Conservation (phyloP, 2,329 filamentous ascomycete species). For the Aspergillus tanneri region DNA sequence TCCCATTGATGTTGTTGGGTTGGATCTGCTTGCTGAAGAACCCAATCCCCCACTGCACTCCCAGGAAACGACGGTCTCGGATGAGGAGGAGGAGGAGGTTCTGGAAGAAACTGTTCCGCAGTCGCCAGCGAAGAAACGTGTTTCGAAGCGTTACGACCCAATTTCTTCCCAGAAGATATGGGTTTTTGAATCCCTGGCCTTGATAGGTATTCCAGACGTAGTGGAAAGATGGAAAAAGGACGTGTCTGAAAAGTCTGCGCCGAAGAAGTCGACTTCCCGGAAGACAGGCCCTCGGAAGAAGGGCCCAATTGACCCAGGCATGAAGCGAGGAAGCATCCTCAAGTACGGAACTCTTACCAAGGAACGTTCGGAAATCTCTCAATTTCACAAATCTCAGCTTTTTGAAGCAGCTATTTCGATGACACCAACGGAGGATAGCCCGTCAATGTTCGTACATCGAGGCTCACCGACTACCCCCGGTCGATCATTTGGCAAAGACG, state of each 20-base stretch:
- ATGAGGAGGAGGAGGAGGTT: conserved; percentile 34
- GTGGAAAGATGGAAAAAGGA: conserved; percentile 63
- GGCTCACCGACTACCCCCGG: conserved; percentile 7
- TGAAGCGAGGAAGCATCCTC: conserved; percentile 43
- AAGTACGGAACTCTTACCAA: conserved; percentile 44
- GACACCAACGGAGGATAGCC: conserved; percentile 14
- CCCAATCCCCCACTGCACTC: conserved; percentile 55
- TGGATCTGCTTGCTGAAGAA: conserved; percentile 72
- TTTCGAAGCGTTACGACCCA: conserved; percentile 59
- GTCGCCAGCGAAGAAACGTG: conserved; percentile 26
- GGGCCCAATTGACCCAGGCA: conserved; percentile 40
- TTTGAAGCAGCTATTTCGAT: conserved; percentile 29
- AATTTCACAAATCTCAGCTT: conserved; percentile 30
- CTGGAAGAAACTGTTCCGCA: conserved; percentile 26
- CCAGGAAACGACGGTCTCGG: conserved; percentile 29
- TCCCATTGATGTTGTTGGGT: conserved; percentile 71
- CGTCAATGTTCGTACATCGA: conserved; percentile 12
- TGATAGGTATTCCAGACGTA: conserved; percentile 63
- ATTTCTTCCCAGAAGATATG: conserved; percentile 64
- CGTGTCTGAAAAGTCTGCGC: conserved; percentile 32
- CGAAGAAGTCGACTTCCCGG: conserved; percentile 29
- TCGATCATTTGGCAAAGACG: conserved; percentile 11
- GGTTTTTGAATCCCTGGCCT: conserved; percentile 65
- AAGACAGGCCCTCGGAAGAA: conserved; percentile 36
- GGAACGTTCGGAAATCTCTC: conserved; percentile 30